Base-by-base conservation (phyloP, 1,139 yeast genomes). In the Pneumocystis sp. region DNA sequence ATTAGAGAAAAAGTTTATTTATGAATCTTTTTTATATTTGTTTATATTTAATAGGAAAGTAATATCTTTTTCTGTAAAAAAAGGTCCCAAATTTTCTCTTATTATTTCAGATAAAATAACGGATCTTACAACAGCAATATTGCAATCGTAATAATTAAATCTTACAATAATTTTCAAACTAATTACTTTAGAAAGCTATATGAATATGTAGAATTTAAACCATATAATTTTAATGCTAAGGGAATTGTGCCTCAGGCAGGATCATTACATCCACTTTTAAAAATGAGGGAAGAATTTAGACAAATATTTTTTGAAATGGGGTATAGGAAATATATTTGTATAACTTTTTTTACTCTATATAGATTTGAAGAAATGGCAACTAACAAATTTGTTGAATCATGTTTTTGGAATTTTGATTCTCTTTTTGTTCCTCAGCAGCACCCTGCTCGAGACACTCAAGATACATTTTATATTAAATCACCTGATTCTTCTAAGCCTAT, bases 401-500 rank as follows among this genome's bases (percentile, higher is more conserved):
- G 98, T 12, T 93, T 95, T 84, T 93, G 99, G 99, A 93, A 95
- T 78, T 93, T 93, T 74, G 99, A 93, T 76, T 83, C 98, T 3
- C 82, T 93, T 73, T 93, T 80, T 74, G 99, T 93, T 65, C 99
- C 99, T 66, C 99, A 93, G 80, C 97, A 93, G 79, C 99, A 93
- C 79, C 98, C 99, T 42, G 99, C 99, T 63, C 87, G 99, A 81
- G 99, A 93, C 76, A 82, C 93, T 75, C 99, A 93, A 78, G 98
- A 93, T 77, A 93, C 99, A 66, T 93, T 93, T 80, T 93, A 93
- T 79, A 82, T 95, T 78, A 91, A 90, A 76, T 97, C 93, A 76
- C 99, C 99, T 59, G 80, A 78, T 63, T 79, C 76, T 69, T 96
- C 96, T 64, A 86, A 85, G 68, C 59, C 64, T 56, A 50, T 50